A percentile compares a stretch with the other conserved stretches of the same genome.
These are phyloP conservation scores for Hydrangea macrophylla DNA, from an alignment of 148 eudicot genomes.

Conservation along the genomic window DNA sequence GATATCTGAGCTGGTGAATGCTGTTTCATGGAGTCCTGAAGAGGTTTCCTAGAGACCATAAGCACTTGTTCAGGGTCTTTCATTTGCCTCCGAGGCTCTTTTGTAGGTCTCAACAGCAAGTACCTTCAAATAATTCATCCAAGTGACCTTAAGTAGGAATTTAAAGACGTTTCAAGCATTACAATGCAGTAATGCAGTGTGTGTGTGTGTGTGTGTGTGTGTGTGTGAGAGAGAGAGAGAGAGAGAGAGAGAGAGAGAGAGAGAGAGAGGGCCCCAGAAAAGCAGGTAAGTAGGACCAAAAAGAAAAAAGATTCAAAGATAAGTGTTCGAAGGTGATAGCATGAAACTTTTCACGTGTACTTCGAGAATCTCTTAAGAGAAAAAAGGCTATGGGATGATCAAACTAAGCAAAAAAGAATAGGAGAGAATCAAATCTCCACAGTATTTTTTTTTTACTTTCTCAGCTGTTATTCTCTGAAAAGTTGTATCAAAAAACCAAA, in stretches of 20 bases:
- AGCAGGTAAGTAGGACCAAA: slow-evolving; percentile 4
- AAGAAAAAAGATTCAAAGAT: neutral
- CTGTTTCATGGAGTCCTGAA: slow-evolving; percentile 30
- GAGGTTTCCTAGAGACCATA: slow-evolving; percentile 55
- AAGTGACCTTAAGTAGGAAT: neutral
- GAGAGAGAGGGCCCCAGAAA: slow-evolving; percentile 16
- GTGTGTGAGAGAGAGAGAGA: neutral
- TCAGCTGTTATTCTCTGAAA: slow-evolving; percentile 7
- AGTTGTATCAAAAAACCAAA: slow-evolving; percentile 23
- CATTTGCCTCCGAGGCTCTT: slow-evolving; percentile 52
- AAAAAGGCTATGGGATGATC: neutral
- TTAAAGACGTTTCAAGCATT: neutral
- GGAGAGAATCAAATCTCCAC: slow-evolving; percentile 23
- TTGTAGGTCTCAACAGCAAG: neutral
- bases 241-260: neutral
- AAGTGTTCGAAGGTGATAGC: slow-evolving; percentile 8
- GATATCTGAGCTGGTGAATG: slow-evolving; percentile 24
- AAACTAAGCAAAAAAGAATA: slow-evolving; percentile 19
- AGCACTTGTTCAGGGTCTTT: slow-evolving; percentile 54
- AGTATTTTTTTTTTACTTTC: slow-evolving; percentile 12
- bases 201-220: neutral
- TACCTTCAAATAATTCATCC: slow-evolving; percentile 8
- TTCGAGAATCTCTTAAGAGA: slow-evolving; percentile 3
- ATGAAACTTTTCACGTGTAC: slow-evolving; percentile 14
- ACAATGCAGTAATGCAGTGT: neutral